Base-by-base conservation (phyloP, 495 filamentous ascomycete genomes). In the Trichoderma parareesei region DNA sequence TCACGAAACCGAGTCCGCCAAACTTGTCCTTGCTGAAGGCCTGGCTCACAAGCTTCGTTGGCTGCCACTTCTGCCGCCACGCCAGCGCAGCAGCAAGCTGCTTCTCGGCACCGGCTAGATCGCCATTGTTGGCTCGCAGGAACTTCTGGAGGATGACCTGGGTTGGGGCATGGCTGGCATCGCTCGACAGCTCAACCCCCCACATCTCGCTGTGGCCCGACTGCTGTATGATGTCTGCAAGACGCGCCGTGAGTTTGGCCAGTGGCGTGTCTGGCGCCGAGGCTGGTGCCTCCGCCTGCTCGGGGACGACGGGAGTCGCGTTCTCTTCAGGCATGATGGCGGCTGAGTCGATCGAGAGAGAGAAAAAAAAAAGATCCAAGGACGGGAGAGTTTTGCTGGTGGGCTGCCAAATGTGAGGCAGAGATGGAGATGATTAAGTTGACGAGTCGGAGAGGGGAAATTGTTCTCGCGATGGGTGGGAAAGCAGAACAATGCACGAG, bases 61-160 rank as follows among this genome's bases (percentile, higher is more conserved):
- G 78, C 67, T 83, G 75, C 35, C 71, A 83, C 73, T 86, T 72
- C 74, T 87, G 88, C 44, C 92, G 85, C 91, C 91, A 97, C 60
- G 88, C 80, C 13, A 96, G 78, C 2, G 92, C 91, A 70, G 88
- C 87, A 66, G 76, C 81, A 35, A 97, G 83, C 76, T 96, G 92
- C 40, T 85, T 81, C 67, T 84, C 84, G 3, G 92, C 91, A 66
- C 85, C 84, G 62, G 76, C 77, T 3, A 92, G 70, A 68, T 93
- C 86, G 53, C 90, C 88, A 60, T 86, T 83, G 71, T 95, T 96
- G 69, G 92, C 92, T 65, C 92, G 89, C 40, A 97, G 84, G 76
- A 92, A 96, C 78, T 96, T 97, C 71, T 95, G 91, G 62, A 96
- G 75, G 57, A 97, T 83, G 66, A 95, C 85, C 69, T 85, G 85